Evolutionary conservation across 345 rosid species (phyloP).

Genomic region (Cardamine occulta): DNA sequence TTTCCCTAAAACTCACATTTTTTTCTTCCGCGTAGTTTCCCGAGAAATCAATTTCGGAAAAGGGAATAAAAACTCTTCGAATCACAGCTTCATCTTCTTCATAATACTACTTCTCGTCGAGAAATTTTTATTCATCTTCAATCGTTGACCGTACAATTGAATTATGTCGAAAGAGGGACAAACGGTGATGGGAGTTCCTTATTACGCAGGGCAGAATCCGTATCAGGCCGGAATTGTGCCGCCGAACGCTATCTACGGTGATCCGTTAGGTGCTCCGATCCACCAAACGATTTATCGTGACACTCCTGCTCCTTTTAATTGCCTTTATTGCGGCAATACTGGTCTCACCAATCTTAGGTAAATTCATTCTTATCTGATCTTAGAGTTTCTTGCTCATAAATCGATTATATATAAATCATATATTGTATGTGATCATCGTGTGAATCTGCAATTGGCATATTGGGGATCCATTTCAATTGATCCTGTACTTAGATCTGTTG

Average conservation of each 20-base stretch:
- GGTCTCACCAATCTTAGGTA: conserved; percentile 84
- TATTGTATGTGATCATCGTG: neutral
- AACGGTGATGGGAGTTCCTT: conserved; percentile 77
- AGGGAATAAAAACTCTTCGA: neutral
- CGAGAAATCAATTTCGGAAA: neutral
- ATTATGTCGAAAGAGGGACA: conserved; percentile 57
- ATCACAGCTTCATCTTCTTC: conserved; percentile 5
- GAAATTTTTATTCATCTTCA: neutral
- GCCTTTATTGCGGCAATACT: conserved; percentile 70
- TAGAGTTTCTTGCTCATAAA: neutral
- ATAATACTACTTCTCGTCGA: neutral
- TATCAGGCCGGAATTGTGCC: conserved; percentile 76
- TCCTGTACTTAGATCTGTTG: neutral
- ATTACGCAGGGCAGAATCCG: conserved; percentile 63
- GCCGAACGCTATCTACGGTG: conserved; percentile 70
- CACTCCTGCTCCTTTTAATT: conserved; percentile 94
- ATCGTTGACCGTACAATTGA: conserved; percentile 22
- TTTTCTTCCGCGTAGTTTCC: conserved; percentile 26
- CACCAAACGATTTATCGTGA: conserved; percentile 87
- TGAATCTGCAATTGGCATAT: neutral
- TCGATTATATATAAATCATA: neutral
- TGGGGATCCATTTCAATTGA: neutral
- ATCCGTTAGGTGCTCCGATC: conserved; percentile 79
- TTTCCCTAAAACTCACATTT: neutral
- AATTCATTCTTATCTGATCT: neutral